Conservation (phyloP, 2,329 filamentous ascomycete species). For the Geosmithia putterillii region DNA sequence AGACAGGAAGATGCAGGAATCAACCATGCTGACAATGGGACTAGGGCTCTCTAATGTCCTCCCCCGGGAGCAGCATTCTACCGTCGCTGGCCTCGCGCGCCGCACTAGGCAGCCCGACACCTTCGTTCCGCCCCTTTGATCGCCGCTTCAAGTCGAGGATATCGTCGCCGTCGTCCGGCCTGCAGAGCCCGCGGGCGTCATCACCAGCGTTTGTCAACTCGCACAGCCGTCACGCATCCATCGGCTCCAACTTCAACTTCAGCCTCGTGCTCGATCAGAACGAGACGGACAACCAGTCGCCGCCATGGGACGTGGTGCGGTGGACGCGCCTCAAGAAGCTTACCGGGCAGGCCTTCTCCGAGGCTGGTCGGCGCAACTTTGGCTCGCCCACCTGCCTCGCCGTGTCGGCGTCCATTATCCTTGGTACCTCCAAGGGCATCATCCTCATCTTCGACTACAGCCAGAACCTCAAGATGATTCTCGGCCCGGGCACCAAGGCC, state of each 20-base stretch:
- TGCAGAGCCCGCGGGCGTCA: constrained; percentile 49
- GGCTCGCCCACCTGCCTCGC: constrained; percentile 82
- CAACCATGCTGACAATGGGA: constrained; percentile 15
- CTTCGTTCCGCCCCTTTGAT: constrained; percentile 86
- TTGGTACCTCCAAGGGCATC: constrained; percentile 90
- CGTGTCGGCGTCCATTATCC: constrained; percentile 75
- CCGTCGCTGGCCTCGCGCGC: constrained; percentile 57
- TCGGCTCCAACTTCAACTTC: constrained; percentile 55
- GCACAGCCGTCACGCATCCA: constrained; percentile 71
- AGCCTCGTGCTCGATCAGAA: constrained; percentile 37
- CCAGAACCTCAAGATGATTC: constrained; percentile 86
- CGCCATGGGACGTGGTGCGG: constrained; percentile 84
- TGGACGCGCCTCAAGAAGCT: constrained; percentile 93
- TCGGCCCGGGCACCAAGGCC: constrained; percentile 87
- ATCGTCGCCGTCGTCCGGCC: constrained; percentile 31
- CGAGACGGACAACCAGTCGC: constrained; percentile 55
- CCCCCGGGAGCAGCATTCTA: constrained; percentile 63
- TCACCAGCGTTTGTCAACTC: constrained; percentile 68
- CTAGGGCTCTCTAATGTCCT: constrained; percentile 50
- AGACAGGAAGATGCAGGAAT: background rate
- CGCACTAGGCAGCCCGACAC: constrained; percentile 57
- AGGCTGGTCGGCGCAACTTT: constrained; percentile 84
- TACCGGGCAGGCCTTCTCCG: constrained; percentile 81
- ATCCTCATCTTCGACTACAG: constrained; percentile 96
- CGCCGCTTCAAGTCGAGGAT: constrained; percentile 86